Base-by-base conservation (phyloP, 2,329 filamentous ascomycete species). In the Colletotrichum zoysiae region DNA sequence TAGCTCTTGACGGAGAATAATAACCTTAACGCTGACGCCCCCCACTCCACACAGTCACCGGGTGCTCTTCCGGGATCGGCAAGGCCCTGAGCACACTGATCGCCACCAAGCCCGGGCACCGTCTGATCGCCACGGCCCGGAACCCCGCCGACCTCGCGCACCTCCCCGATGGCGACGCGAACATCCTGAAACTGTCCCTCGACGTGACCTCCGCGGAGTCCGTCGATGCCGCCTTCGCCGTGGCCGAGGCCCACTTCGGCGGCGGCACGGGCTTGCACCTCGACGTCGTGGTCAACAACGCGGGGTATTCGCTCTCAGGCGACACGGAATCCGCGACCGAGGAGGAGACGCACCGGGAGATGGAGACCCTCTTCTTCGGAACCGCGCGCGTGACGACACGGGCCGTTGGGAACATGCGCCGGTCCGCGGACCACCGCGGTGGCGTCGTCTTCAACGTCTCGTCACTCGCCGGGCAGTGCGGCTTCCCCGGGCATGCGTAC, bases 61-160 rank as follows among this genome's bases (percentile, higher is more conserved):
- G 86, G 20, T 86, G 84, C 74, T 87, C 86, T 0, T 83, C 81
- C 0, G 86, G 86, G 16, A 85, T 87, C 9, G 85, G 86, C 53
- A 78, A 78, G 42, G 79, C 78, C 1, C 76, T 87, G 26, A 82
- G 82, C 16, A 76, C 75, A 26, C 76, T 81, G 26, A 75, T 86
- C 51, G 79, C 82, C 14, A 78, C 74, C 67, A 80, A 84, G 50
- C 64, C 57, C 3, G 77, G 81, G 1, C 79, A 85, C 38, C 82
- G 83, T 57, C 75, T 87, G 2, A 80, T 87, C 35, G 85, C 85
- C 2, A 87, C 85, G 2, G 86, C 86, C 38, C 83, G 86, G n/a
- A 82, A 85, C 35, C 75, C 78, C 0, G 71, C 79, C 1, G 73
- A 77, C n/a, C 82, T 88, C 4, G 79, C 81, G 2, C 81, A 80